These are phyloP conservation scores for Brassica nigra DNA, from an alignment of 345 rosid genomes.

Conservation along the genomic window DNA sequence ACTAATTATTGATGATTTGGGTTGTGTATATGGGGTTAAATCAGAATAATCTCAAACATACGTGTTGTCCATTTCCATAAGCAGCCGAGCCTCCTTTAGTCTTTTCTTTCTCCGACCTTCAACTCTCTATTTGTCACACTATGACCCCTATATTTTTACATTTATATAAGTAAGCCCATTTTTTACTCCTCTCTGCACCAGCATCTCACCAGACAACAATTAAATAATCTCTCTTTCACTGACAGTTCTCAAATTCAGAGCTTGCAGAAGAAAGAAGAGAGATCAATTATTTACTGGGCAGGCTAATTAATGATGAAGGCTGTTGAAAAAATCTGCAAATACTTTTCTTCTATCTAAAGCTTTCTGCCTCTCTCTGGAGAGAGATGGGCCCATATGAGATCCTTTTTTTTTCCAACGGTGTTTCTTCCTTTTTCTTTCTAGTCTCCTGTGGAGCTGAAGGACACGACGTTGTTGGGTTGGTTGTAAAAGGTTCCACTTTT, in stretches of 20 bases:
- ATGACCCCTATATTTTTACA: constrained; percentile 12
- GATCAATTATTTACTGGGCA: constrained; percentile 25
- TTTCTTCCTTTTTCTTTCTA: neutral
- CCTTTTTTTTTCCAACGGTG: constrained; percentile 31
- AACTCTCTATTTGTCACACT: neutral
- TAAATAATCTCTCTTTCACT: neutral
- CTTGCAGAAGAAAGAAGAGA: constrained; percentile 28
- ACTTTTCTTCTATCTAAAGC: constrained; percentile 45
- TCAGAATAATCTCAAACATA: neutral
- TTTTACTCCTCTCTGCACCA: neutral
- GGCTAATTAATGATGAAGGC: constrained; percentile 37
- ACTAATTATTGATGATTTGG: neutral
- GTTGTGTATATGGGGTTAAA: neutral
- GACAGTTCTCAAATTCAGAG: constrained; percentile 45
- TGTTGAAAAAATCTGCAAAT: constrained; percentile 32
- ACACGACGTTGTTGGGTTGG: constrained; percentile 37
- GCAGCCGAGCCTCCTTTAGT: neutral
- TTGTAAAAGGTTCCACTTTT: constrained; percentile 39
- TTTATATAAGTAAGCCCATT: neutral
- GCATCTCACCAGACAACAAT: neutral
- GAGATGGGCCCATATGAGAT: constrained; percentile 36
- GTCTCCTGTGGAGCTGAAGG: constrained; percentile 12
- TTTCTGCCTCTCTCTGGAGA: constrained; percentile 14
- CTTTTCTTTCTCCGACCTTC: neutral
- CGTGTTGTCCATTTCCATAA: constrained; percentile 41